Conservation (phyloP, 1,284 basidiomycete species). For the Phlebopus sp. region DNA sequence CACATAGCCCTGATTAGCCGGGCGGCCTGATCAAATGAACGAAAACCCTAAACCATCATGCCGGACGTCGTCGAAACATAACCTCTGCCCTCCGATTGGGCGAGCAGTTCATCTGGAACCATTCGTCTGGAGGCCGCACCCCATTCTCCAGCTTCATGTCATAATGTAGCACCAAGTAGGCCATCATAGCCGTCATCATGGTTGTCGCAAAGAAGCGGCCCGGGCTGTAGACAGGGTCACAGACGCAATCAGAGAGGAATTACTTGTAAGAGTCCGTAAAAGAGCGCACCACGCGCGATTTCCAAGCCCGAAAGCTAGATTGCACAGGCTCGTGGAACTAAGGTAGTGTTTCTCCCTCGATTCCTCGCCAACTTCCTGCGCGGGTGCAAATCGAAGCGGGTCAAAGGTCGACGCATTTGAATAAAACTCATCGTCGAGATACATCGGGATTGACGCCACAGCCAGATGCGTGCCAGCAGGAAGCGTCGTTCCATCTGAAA, state of each 20-base stretch:
- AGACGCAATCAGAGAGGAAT: conserved; percentile 4
- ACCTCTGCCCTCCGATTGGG: conserved; percentile 30
- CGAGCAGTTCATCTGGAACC: conserved; percentile 35
- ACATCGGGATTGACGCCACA: conserved; percentile 33
- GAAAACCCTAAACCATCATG: conserved; percentile 10
- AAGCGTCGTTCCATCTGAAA: conserved; percentile 43
- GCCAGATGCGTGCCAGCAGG: conserved; percentile 36
- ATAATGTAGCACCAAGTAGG: conserved; percentile 36
- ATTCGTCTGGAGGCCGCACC: conserved; percentile 36
- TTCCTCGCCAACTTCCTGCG: conserved; percentile 18
- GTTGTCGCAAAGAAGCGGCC: conserved; percentile 39
- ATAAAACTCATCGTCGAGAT: conserved; percentile 36
- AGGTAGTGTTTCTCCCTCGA: conserved; percentile 22
- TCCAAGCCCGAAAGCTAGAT: conserved; percentile 43
- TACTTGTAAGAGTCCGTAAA: background rate
- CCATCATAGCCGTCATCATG: conserved; percentile 35
- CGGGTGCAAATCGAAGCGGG: conserved; percentile 36
- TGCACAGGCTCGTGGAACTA: conserved; percentile 32
- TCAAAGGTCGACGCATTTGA: conserved; percentile 33
- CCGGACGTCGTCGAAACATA: conserved; percentile 29
- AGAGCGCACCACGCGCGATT: conserved; percentile 40
- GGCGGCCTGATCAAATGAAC: conserved; percentile 3
- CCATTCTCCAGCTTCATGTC: conserved; percentile 36
- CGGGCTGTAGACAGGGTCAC: conserved; percentile 25
- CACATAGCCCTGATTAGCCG: conserved; percentile 12